Conservation (phyloP, 805 yeast species). For the Myxozyma melibiosi region DNA sequence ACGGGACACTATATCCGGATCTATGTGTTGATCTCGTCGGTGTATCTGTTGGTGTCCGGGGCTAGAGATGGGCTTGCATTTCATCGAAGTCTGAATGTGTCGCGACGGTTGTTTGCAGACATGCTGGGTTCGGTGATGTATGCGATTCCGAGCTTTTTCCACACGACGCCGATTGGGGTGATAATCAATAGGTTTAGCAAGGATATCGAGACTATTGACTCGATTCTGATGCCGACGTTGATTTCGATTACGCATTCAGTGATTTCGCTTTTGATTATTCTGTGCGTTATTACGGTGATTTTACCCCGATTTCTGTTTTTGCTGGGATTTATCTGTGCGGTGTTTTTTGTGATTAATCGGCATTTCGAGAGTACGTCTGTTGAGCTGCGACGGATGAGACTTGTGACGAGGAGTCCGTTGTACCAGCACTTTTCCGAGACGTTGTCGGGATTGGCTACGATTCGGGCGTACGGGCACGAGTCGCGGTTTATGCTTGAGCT, state of each 20-base stretch:
- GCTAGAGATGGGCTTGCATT: slow-evolving; percentile 6
- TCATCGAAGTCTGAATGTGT: slow-evolving; percentile 62
- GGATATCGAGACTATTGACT: slow-evolving; percentile 91
- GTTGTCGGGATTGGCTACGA: slow-evolving; percentile 65
- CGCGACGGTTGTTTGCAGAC: slow-evolving; percentile 66
- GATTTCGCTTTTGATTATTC: slow-evolving; percentile 57
- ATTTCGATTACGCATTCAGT: neutral
- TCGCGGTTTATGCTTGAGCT: slow-evolving; percentile 53
- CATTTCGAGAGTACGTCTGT: slow-evolving; percentile 69
- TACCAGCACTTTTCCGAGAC: slow-evolving; percentile 75
- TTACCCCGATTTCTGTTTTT: slow-evolving; percentile 81
- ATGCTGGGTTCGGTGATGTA: slow-evolving; percentile 67
- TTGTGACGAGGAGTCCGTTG: slow-evolving; percentile 70
- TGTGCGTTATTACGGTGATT: slow-evolving; percentile 69
- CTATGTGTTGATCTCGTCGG: slow-evolving; percentile 59
- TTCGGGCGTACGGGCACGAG: slow-evolving; percentile 58
- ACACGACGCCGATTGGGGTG: slow-evolving; percentile 92
- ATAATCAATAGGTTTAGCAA: slow-evolving; percentile 94
- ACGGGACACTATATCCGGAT: slow-evolving; percentile 1
- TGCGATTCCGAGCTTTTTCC: slow-evolving; percentile 86
- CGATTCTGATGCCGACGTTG: slow-evolving; percentile 71
- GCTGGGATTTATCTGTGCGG: slow-evolving; percentile 61
- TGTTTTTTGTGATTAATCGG: slow-evolving; percentile 67
- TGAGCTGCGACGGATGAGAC: slow-evolving; percentile 71
- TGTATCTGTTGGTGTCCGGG: slow-evolving; percentile 43